Evolutionary conservation across 208 protist genomes (phyloP).

Genomic region (Leptomonas pyrrhocoris): DNA sequence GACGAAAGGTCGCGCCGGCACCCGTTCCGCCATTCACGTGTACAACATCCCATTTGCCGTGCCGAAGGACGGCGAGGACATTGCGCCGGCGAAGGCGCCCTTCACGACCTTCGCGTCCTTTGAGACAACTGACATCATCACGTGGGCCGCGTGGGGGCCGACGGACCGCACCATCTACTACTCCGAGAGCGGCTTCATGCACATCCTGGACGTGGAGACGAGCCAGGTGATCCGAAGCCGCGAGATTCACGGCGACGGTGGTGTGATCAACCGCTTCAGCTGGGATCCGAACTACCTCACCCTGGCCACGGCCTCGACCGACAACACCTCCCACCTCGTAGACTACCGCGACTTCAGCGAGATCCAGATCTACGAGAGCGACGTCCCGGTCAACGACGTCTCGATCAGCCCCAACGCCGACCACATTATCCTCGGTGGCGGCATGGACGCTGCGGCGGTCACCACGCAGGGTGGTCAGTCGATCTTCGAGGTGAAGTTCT

Average conservation of each 20-base stretch:
- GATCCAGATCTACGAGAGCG: conserved; percentile 96
- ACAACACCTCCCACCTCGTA: conserved; percentile 95
- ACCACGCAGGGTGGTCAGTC: conserved; percentile 91
- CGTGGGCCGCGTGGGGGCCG: conserved; percentile 95
- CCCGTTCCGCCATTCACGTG: conserved; percentile 84
- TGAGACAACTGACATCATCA: conserved; percentile 76
- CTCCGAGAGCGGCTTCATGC: conserved; percentile 91
- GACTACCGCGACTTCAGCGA: conserved; percentile 93
- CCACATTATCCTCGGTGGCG: conserved; percentile 96
- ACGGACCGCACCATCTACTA: conserved; percentile 97
- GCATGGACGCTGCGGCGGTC: conserved; percentile 96
- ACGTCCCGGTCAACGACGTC: conserved; percentile 96
- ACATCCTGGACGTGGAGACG: conserved; percentile 93
- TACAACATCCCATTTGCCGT: conserved; percentile 86
- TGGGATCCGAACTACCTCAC: conserved; percentile 91
- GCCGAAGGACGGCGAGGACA: conserved; percentile 58
- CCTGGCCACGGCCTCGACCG: conserved; percentile 94
- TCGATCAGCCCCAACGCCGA: conserved; percentile 92
- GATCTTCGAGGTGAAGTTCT: conserved; percentile 97
- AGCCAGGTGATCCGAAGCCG: conserved; percentile 75
- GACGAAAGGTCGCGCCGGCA: conserved; percentile 86
- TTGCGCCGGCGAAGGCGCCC: conserved; percentile 57
- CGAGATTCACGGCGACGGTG: conserved; percentile 64
- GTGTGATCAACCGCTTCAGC: conserved; percentile 87
- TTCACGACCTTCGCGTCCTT: conserved; percentile 71